Evolutionary conservation across 192 early-diverging fungal genomes (phyloP).

Genomic region (Jimgerdemannia flammicorona): DNA sequence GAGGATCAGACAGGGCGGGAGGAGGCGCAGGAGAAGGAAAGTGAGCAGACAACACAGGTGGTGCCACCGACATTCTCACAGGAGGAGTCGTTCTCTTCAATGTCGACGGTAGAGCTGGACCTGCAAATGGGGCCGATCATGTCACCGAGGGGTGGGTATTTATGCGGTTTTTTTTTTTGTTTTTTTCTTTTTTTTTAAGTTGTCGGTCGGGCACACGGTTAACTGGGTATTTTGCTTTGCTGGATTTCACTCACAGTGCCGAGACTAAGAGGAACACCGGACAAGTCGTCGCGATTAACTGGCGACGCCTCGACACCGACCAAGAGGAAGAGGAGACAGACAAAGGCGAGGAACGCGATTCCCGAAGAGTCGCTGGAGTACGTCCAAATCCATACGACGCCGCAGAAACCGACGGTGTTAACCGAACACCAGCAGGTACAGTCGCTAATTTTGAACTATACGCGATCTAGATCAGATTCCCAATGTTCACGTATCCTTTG

Average conservation of each 20-base stretch:
- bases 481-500: neutral
- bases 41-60: neutral
- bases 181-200: too few species aligned
- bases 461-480: neutral
- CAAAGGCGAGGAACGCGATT: neutral
- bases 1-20: too few species aligned
- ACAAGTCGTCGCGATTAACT: too few species aligned
- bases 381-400: neutral
- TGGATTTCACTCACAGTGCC: too few species aligned
- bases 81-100: neutral
- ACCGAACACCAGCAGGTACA: neutral
- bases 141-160: neutral
- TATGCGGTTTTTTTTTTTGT: neutral
- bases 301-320: too few species aligned
- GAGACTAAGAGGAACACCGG: too few species aligned
- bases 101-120: neutral
- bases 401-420: neutral
- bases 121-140: too few species aligned
- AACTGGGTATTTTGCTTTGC: too few species aligned
- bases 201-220: too few species aligned
- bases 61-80: neutral
- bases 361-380: neutral
- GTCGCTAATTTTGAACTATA: neutral
- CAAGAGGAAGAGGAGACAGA: neutral
- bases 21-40: neutral